Evolutionary conservation across 805 yeast genomes (phyloP).

Genomic region (Suhomyces emberorum): DNA sequence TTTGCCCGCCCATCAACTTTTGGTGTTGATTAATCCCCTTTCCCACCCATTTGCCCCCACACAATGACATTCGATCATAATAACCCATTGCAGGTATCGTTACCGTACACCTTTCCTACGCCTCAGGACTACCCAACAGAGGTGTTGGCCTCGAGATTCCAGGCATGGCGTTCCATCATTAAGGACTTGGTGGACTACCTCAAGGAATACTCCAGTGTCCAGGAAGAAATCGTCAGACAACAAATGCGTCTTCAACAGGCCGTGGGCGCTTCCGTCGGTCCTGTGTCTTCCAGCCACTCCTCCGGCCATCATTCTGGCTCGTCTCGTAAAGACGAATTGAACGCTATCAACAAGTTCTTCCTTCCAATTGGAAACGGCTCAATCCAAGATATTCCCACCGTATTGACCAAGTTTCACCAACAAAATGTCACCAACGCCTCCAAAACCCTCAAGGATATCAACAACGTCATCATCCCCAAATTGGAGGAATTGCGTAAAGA

Average conservation of each 20-base stretch:
- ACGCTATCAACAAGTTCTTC: constrained; percentile 51
- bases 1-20: too few relatives aligned
- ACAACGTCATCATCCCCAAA: constrained; percentile 48
- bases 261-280: constrained; percentile 24
- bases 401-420: constrained; percentile 51
- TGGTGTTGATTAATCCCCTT: too few relatives aligned
- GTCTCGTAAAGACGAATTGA: constrained; percentile 25
- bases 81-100: constrained; percentile 39
- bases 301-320: constrained; percentile 8
- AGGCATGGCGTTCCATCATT: constrained; percentile 81
- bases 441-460: constrained; percentile 49
- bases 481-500: constrained; percentile 64
- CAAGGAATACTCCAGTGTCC: constrained; percentile 75
- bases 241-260: constrained; percentile 80
- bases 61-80: constrained; percentile 7
- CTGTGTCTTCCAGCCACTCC: constrained; percentile 5
- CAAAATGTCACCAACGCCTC: constrained; percentile 34
- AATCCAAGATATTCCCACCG: constrained; percentile 76
- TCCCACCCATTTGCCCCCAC: too few relatives aligned
- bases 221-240: constrained; percentile 84
- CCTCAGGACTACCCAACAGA: constrained; percentile 71
- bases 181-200: constrained; percentile 72
- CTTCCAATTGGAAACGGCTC: constrained; percentile 77
- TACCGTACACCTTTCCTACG: constrained; percentile 34
- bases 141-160: constrained; percentile 74